Base-by-base conservation (phyloP, 2,329 filamentous ascomycete species). In the Pleurostoma richardsiae region DNA sequence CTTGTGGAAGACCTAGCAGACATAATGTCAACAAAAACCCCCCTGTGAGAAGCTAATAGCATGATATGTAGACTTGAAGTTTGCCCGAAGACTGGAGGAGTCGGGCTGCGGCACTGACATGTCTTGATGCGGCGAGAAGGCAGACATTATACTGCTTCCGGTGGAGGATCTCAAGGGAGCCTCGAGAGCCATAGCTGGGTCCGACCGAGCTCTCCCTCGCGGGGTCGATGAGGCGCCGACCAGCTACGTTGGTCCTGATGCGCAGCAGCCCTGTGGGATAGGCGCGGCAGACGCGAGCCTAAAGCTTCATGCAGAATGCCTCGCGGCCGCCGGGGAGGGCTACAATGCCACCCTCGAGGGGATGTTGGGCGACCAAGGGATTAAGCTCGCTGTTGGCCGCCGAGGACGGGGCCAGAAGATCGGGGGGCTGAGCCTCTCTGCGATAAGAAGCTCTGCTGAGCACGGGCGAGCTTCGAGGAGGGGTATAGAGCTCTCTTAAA, bases 111-210 rank as follows among this genome's bases (percentile, higher is more conserved):
- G 72, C 47, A 76, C 57, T 43, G 79, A 75, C 68, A 82, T 78
- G 42, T 82, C 73, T 52, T 73, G 70, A 53, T 73, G 73, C 42
- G 72, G 68, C 47, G 76, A 76, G 54, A 79, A 79, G 50, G 69
- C 62, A 45, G 77, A 74, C 64, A 76, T 70, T 54, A 79, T 65
- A 65, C 70, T 19, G 19, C 19, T 79, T 60, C 76, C 79, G 49
- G 78, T 78, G 51, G 83, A 85, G 51, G 80, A 78, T 59, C 81
- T 72, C 57, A 86, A 63, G 50, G 82, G 81, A 59, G 74, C 80
- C 67, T 81, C 76, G 62, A 83, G 71, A 63, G 79, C 79, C 79
- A 82, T 82, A 65, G 54, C 54, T 54, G 46, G 49, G 50, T 49
- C 45, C 30, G 49, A 44, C 44, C 49, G 49, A 29, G 36, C 31